A percentile compares a stretch with the other conserved stretches of the same genome.
phyloP scores from a whole-genome alignment of 805 yeast species.

The Ogataea methanolica region DNA sequence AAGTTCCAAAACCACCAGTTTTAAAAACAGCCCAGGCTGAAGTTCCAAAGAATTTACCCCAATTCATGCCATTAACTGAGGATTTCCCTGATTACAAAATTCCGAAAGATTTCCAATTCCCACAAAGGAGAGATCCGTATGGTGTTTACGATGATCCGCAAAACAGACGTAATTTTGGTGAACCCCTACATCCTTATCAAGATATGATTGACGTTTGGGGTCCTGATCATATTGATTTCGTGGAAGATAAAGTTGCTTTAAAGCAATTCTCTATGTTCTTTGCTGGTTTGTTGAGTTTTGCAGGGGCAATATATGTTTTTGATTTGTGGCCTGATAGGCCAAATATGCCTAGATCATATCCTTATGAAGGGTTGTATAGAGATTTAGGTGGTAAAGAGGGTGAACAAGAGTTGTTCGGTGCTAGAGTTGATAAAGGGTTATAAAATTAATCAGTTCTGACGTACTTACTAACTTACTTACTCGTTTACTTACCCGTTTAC shows the following conservation, averaged over 20 bases:
- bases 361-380: constrained; percentile 69
- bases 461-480: constrained; percentile 4
- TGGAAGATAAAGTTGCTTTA: constrained; percentile 57
- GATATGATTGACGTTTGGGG: constrained; percentile 83
- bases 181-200: constrained; percentile 66
- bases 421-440: constrained; percentile 36
- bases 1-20: background rate
- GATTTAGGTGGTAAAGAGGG: constrained; percentile 62
- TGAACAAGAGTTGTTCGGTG: constrained; percentile 39
- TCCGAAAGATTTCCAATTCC: constrained; percentile 47
- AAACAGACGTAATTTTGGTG: constrained; percentile 71
- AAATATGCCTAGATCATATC: constrained; percentile 72
- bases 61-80: constrained; percentile 26
- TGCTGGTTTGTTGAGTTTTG: constrained; percentile 39
- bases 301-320: constrained; percentile 43
- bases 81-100: constrained; percentile 49
- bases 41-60: constrained; percentile 16
- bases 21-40: background rate
- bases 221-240: constrained; percentile 66
- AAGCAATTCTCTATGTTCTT: constrained; percentile 55
- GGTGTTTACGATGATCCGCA: constrained; percentile 74
- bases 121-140: constrained; percentile 65
- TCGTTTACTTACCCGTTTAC: constrained; percentile 3
- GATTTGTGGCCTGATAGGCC: constrained; percentile 61
- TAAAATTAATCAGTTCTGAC: background rate